These are phyloP conservation scores for Brassica balearica DNA, from an alignment of 441 rosid species.

Conservation along the genomic window DNA sequence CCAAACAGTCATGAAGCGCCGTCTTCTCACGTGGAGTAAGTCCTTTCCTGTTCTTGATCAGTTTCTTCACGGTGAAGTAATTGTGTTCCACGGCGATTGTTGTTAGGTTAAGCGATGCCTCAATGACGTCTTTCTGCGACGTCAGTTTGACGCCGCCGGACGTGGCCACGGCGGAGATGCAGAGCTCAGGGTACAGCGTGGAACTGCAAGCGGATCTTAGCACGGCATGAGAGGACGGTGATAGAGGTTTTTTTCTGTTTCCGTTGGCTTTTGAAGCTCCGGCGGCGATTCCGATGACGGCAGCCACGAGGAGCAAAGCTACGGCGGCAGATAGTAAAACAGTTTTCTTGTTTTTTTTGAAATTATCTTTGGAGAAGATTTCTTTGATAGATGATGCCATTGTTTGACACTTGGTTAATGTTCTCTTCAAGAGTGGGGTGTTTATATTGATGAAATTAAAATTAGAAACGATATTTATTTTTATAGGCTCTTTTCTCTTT, in stretches of 20 bases:
- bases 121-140: slow-evolving; percentile 70
- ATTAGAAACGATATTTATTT: not conserved
- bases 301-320: slow-evolving; percentile 43
- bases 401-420: slow-evolving; percentile 28
- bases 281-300: slow-evolving; percentile 51
- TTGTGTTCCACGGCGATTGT: slow-evolving; percentile 59
- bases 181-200: slow-evolving; percentile 63
- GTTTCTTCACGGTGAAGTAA: slow-evolving; percentile 59
- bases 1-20: slow-evolving; percentile 82
- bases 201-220: slow-evolving; percentile 62
- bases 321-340: slow-evolving; percentile 44
- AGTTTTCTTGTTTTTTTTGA: slow-evolving; percentile 47
- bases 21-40: slow-evolving; percentile 58
- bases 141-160: slow-evolving; percentile 33
- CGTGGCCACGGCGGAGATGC: slow-evolving; percentile 58
- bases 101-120: slow-evolving; percentile 61
- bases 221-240: slow-evolving; percentile 52
- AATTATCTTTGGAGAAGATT: slow-evolving; percentile 24
- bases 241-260: not conserved
- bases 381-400: slow-evolving; percentile 33
- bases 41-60: slow-evolving; percentile 25
- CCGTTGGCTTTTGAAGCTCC: slow-evolving; percentile 51
- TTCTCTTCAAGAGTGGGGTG: slow-evolving; percentile 22
- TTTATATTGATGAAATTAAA: slow-evolving; percentile 32
- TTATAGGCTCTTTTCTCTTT: not conserved